Evolutionary conservation across 345 rosid genomes (phyloP).

Genomic region (Eucalyptus cloeziana): DNA sequence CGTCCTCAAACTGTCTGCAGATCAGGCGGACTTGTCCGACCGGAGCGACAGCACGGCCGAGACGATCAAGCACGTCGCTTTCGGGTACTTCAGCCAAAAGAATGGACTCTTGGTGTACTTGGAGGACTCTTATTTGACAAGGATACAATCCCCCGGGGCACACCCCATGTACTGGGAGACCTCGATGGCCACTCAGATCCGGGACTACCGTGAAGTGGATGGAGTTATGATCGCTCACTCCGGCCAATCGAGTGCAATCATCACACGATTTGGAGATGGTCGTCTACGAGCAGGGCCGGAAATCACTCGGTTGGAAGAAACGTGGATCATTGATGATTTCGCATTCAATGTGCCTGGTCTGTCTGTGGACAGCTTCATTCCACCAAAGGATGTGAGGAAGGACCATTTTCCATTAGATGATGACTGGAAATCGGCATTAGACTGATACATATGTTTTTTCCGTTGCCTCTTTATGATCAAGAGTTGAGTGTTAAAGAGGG

Average conservation of each 20-base stretch:
- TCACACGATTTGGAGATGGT: conserved; percentile 77
- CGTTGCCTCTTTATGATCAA: neutral
- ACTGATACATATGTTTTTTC: neutral
- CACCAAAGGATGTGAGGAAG: conserved; percentile 60
- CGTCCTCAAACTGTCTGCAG: conserved; percentile 66
- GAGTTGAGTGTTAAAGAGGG: neutral
- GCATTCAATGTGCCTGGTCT: conserved; percentile 79
- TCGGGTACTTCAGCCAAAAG: conserved; percentile 91
- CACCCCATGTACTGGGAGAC: conserved; percentile 92
- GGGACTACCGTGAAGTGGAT: conserved; percentile 62
- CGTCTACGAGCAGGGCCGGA: conserved; percentile 53
- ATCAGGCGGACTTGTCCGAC: conserved; percentile 53
- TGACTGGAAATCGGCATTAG: conserved; percentile 23
- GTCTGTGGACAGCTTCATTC: conserved; percentile 74
- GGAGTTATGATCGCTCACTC: conserved; percentile 83
- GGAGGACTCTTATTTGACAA: conserved; percentile 59
- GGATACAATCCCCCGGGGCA: conserved; percentile 81
- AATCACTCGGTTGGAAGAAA: conserved; percentile 74
- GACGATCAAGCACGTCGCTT: conserved; percentile 82
- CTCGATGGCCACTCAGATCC: conserved; percentile 59
- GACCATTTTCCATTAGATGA: conserved; percentile 15
- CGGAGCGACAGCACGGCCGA: conserved; percentile 84
- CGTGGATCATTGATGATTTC: conserved; percentile 76
- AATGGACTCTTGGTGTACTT: conserved; percentile 63
- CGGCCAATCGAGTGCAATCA: conserved; percentile 61